Conservation (phyloP, 345 rosid species). For the Ceriops tagal region DNA sequence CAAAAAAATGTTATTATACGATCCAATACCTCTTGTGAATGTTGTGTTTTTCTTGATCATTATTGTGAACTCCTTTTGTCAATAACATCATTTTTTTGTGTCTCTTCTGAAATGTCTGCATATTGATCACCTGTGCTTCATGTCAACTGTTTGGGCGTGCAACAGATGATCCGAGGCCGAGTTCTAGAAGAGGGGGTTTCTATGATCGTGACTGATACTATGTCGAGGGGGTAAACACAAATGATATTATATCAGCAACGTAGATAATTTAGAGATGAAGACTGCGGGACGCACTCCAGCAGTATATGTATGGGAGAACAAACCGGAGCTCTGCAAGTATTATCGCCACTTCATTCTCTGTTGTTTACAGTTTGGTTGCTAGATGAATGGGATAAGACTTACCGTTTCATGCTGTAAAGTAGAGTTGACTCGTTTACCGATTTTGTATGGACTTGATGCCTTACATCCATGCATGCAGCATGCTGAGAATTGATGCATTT, state of each 20-base stretch:
- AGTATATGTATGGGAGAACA: not conserved
- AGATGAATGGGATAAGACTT: not conserved
- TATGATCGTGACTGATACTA: constrained; percentile 25
- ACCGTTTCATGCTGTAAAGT: not conserved
- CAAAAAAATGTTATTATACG: not conserved
- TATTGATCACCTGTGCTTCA: no score
- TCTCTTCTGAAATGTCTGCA: no score
- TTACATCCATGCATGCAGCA: no score
- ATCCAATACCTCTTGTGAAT: no score
- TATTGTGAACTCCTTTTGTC: no score
- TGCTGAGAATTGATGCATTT: no score
- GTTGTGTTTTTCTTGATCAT: no score
- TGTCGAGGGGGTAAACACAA: not conserved
- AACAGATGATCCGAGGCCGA: constrained; percentile 46
- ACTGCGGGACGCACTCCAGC: not conserved
- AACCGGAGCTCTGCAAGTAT: not conserved
- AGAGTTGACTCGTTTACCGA: no score
- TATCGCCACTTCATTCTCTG: not conserved
- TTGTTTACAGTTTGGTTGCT: not conserved
- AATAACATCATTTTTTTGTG: no score
- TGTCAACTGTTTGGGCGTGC: not conserved
- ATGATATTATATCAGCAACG: not conserved
- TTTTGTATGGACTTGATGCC: no score
- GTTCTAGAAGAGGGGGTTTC: constrained; percentile 38
- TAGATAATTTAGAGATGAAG: constrained; percentile 17